phyloP scores from a whole-genome alignment of 495 filamentous ascomycete genomes.

The Talaromyces wortmannii region DNA sequence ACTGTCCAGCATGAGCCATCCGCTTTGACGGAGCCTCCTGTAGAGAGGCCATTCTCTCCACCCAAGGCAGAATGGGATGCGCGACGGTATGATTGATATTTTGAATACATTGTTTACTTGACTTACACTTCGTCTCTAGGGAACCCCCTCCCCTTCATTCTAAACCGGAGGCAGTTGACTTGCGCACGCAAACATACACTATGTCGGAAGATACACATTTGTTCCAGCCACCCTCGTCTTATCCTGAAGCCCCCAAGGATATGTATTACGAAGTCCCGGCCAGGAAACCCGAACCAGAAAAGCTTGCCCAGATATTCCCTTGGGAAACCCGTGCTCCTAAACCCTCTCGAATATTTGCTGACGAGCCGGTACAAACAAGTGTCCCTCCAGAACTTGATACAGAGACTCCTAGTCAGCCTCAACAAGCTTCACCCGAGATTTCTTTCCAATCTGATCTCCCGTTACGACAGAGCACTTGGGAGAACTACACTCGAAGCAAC shows the following conservation, averaged over 20 bases:
- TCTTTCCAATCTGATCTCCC: neutral
- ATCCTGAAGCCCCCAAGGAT: slow-evolving; percentile 74
- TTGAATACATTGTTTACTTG: slow-evolving; percentile 10
- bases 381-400: slow-evolving; percentile 15
- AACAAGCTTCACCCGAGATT: neutral
- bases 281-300: slow-evolving; percentile 46
- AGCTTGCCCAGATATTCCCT: slow-evolving; percentile 67
- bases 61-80: slow-evolving; percentile 63
- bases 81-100: slow-evolving; percentile 40
- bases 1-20: slow-evolving; percentile 11
- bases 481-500: slow-evolving; percentile 60
- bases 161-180: slow-evolving; percentile 69
- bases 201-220: slow-evolving; percentile 67
- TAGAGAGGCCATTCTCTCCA: slow-evolving; percentile 39
- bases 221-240: slow-evolving; percentile 66
- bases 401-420: neutral
- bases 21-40: slow-evolving; percentile 26
- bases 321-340: slow-evolving; percentile 66
- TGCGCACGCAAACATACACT: slow-evolving; percentile 63
- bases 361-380: slow-evolving; percentile 27
- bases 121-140: slow-evolving; percentile 29
- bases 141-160: slow-evolving; percentile 67
- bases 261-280: slow-evolving; percentile 79
- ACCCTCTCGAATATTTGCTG: slow-evolving; percentile 67
- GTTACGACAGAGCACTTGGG: slow-evolving; percentile 48